Evolutionary conservation across 2,329 filamentous ascomycete genomes (phyloP), one percentile per base, ranked within the genome.

Genomic region (Colletotrichum orbiculare): DNA sequence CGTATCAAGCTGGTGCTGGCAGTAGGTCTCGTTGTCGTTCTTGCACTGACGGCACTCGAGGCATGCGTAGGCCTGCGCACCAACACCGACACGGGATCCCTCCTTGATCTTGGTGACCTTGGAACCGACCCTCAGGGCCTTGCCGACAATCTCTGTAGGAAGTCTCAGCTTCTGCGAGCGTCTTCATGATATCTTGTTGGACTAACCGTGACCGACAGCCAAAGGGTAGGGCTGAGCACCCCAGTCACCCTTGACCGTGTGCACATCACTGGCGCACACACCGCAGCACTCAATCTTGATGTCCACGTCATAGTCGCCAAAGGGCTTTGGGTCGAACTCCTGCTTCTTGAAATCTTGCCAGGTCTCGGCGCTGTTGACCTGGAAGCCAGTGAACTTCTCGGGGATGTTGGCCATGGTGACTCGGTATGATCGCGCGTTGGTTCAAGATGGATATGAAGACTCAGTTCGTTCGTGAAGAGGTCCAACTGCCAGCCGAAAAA

Each of bases 281-380:
- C 92, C 91, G 73, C 92, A 95, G 74, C 87, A 89, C 70, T 94
- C 89, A 72, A 97, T 90, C 82, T 94, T 91, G 79, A 97, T 87
- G 75, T 97, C 93, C 72, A 97, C 88, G 75, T 97, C 93, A 78
- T 92, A 86, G 75, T 94, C 92, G 69, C 90, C 92, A 75, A 96
- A 96, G 15, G 91, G 91, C 82, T 96, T 96, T 64, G 94, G 89
- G 71, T 89, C 86, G 82, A 93, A 93, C 82, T 94, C 77, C 74
- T 90, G 88, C 80, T 92, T 91, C 72, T 89, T 82, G 73, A 89
- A 88, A 64, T 89, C 82, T 69, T 85, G 77, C 83, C 83, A 87
- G 49, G 80, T 82, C 54, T 83, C 83, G 33, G 83, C 76, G 59
- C 80, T 80, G 62, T 84, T 76, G 72, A 88, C 83, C 78, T 88